Conservation (phyloP, 208 protist genomes). For the Trypanosoma lewisi region DNA sequence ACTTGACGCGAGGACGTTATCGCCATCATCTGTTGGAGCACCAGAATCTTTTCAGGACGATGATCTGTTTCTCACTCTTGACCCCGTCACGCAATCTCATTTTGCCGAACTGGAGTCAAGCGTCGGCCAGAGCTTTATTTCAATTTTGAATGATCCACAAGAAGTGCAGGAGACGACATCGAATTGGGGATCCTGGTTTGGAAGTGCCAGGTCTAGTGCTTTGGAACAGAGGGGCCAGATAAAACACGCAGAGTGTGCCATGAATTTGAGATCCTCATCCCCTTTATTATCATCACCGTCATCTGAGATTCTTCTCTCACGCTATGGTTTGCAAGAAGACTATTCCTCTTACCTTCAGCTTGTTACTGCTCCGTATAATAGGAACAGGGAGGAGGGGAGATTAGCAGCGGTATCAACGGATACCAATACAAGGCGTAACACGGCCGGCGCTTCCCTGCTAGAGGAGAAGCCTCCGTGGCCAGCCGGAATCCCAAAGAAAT, state of each 20-base stretch:
- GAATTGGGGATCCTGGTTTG: conserved; percentile 68
- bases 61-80: conserved; percentile 50
- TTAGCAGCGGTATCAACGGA: background rate
- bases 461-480: conserved; percentile 59
- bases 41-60: conserved; percentile 20
- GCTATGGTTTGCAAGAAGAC: conserved; percentile 42
- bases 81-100: conserved; percentile 63
- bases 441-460: background rate
- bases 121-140: conserved; percentile 88
- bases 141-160: conserved; percentile 87
- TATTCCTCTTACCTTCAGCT: conserved; percentile 68
- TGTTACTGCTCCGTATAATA: conserved; percentile 62
- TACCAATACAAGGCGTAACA: background rate
- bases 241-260: background rate
- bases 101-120: conserved; percentile 64
- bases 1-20: conserved; percentile 47
- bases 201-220: conserved; percentile 57
- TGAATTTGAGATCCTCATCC: conserved; percentile 18
- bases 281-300: conserved; percentile 6
- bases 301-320: conserved; percentile 39
- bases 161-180: conserved; percentile 9
- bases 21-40: background rate
- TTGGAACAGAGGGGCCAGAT: conserved; percentile 51
- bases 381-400: conserved; percentile 52
- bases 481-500: conserved; percentile 42